Evolutionary conservation across 108 stramenopile genomes (phyloP).

Genomic region (Aureococcus anophagefferens): DNA sequence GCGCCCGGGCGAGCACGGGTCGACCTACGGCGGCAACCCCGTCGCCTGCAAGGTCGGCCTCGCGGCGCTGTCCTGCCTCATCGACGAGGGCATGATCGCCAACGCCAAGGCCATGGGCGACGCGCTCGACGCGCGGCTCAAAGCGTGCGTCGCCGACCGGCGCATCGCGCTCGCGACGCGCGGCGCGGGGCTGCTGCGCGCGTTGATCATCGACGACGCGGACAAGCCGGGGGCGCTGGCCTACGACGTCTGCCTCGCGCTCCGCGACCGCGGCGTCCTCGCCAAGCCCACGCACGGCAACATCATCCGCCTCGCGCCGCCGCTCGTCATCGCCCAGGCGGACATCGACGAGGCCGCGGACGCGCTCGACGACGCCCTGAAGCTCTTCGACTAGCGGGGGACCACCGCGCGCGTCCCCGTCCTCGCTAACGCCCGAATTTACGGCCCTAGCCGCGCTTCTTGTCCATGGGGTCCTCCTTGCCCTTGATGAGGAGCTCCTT

Average conservation of each 20-base stretch:
- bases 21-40: conserved; percentile 97
- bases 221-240: conserved; percentile 66
- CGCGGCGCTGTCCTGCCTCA: conserved; percentile 83
- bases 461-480: conserved; percentile 24
- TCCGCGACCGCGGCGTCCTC: conserved; percentile 82
- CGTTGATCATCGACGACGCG: conserved; percentile 87
- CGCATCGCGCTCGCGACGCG: conserved; percentile 61
- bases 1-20: conserved; percentile 96
- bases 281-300: conserved; percentile 99
- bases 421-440: too few species aligned
- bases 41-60: conserved; percentile 93
- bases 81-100: conserved; percentile 83
- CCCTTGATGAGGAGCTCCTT: conserved; percentile 92
- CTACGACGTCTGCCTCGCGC: conserved; percentile 75
- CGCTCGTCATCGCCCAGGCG: conserved; percentile 76
- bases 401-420: too few species aligned
- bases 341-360: conserved; percentile 46
- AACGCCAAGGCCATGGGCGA: conserved; percentile 72
- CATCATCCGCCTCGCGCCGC: conserved; percentile 97
- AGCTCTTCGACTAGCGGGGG: too few species aligned
- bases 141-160: conserved; percentile 44
- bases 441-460: too few species aligned
- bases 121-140: conserved; percentile 68
- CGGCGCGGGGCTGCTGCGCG: conserved; percentile 90
- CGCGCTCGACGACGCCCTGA: neutral